These are phyloP conservation scores for Coffea eugenioides DNA, from an alignment of 257 asterid species.

Conservation along the genomic window DNA sequence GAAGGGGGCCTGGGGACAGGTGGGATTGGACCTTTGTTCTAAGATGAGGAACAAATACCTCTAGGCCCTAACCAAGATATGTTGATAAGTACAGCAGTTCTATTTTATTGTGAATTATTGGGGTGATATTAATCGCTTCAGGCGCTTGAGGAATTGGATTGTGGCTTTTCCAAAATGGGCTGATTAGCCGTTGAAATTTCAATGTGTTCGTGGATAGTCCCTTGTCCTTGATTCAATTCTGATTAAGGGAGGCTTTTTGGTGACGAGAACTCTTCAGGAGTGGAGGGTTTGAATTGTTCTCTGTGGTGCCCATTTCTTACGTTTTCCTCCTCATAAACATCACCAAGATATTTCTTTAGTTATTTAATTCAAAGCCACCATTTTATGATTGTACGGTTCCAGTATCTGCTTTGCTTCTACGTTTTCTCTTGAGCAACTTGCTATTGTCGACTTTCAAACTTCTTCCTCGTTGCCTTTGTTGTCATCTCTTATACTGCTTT, in stretches of 20 bases:
- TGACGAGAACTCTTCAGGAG: not conserved
- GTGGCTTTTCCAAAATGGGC: too few relatives aligned
- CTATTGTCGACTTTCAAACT: not conserved
- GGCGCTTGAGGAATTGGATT: too few relatives aligned
- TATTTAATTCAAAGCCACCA: too few relatives aligned
- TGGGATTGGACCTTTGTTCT: too few relatives aligned
- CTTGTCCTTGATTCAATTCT: too few relatives aligned
- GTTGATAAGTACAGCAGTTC: not conserved
- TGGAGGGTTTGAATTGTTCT: not conserved
- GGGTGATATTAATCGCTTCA: too few relatives aligned
- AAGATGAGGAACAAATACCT: too few relatives aligned
- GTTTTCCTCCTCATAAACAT: not conserved
- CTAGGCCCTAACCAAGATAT: too few relatives aligned
- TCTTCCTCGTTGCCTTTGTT: not conserved
- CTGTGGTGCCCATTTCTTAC: not conserved
- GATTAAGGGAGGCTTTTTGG: not conserved
- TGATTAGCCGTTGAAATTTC: too few relatives aligned
- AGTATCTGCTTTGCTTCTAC: not conserved
- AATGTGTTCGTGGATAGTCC: too few relatives aligned
- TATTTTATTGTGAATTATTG: too few relatives aligned
- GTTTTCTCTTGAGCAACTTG: not conserved
- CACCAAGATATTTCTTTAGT: not conserved
- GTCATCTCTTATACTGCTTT: not conserved
- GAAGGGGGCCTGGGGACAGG: too few relatives aligned
- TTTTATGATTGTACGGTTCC: not conserved